Percentiles rank a stretch among this genome's conserved stretches.
phyloP scores from a whole-genome alignment of 768 basidiomycete genomes.

The Naganishia onofrii region DNA sequence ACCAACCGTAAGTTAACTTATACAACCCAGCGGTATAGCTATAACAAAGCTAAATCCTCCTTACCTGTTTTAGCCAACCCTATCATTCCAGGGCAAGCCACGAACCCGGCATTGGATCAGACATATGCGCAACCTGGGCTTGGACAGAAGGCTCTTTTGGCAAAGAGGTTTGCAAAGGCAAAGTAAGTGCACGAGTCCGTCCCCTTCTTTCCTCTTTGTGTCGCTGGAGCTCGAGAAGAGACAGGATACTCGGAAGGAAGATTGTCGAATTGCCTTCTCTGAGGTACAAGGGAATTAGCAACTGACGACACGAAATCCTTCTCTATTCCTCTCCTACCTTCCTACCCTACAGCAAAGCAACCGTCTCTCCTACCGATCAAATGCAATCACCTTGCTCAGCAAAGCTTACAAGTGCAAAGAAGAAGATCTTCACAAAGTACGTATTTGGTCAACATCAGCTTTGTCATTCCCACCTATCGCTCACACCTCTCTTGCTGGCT shows the following conservation, averaged over 20 bases:
- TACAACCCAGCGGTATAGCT: background rate
- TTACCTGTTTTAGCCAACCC: slow-evolving; percentile 37
- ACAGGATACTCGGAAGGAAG: background rate
- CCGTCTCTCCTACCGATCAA: slow-evolving; percentile 90
- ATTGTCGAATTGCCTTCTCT: background rate
- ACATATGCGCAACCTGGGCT: slow-evolving; percentile 49
- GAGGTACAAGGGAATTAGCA: background rate
- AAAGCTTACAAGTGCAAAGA: slow-evolving; percentile 84
- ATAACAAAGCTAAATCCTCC: background rate
- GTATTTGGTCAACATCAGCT: slow-evolving; percentile 43
- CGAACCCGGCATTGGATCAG: slow-evolving; percentile 33
- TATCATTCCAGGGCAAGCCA: slow-evolving; percentile 45
- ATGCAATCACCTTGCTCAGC: slow-evolving; percentile 90
- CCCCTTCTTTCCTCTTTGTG: background rate
- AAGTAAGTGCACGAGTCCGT: slow-evolving; percentile 60
- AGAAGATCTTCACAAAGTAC: slow-evolving; percentile 89
- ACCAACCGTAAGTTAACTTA: slow-evolving; percentile 46
- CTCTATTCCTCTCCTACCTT: background rate
- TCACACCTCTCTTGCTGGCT: background rate
- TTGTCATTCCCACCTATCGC: background rate
- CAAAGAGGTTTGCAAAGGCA: slow-evolving; percentile 86
- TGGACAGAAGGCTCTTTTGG: slow-evolving; percentile 86
- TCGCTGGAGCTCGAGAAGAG: background rate
- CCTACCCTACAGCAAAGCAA: slow-evolving; percentile 65
- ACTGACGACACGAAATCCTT: background rate